Percentiles rank a stretch among this genome's conserved stretches.
Conservation (phyloP, 2,329 filamentous ascomycete species). For the Botryotinia globosa region DNA sequence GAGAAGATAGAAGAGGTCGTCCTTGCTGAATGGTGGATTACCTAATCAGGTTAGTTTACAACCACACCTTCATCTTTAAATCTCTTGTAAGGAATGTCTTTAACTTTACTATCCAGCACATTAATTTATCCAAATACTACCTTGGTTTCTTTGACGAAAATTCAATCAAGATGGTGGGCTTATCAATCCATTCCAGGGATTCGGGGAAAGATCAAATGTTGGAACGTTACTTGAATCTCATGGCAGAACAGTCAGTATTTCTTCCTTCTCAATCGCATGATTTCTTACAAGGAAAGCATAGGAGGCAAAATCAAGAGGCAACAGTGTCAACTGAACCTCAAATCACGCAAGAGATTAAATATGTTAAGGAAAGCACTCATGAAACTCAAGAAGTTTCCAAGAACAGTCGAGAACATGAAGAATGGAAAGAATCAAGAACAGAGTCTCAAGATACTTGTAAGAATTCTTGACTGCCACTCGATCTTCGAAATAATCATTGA, state of each 20-base stretch:
- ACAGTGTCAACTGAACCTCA: no score
- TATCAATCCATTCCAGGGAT: neutral
- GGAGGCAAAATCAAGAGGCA: neutral
- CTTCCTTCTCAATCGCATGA: neutral
- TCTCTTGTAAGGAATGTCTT: neutral
- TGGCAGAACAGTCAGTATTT: neutral
- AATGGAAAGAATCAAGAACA: neutral
- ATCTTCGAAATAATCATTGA: neutral
- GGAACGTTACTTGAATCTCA: neutral
- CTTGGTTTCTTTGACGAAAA: no score
- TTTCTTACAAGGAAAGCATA: neutral
- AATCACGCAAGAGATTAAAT: neutral
- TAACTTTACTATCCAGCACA: neutral
- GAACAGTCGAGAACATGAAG: neutral
- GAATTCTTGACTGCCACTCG: neutral
- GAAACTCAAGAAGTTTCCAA: neutral
- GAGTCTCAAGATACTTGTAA: neutral
- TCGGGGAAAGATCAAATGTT: neutral
- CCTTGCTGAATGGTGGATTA: neutral
- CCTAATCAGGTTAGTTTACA: neutral
- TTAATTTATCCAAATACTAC: no score
- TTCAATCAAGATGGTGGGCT: neutral
- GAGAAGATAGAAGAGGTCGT: neutral
- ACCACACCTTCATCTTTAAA: neutral
- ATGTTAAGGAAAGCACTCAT: rapidly evolving